Conservation (phyloP, 495 filamentous ascomycete species). For the Penicillium samsonianum region DNA sequence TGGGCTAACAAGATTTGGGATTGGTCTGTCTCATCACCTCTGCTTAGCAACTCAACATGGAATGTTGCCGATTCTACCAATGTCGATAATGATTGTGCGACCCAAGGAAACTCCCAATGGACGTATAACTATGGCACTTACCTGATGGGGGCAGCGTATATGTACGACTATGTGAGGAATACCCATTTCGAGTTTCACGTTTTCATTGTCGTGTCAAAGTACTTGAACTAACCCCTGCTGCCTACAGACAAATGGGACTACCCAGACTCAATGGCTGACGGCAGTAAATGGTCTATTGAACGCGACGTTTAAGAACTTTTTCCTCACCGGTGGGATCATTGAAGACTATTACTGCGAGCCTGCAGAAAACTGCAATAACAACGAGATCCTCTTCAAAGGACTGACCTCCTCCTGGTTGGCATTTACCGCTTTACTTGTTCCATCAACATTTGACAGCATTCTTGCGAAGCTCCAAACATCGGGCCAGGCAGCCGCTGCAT, state of each 20-base stretch:
- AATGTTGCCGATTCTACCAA: slow-evolving; percentile 64
- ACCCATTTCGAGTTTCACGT: neutral
- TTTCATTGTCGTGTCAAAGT: neutral
- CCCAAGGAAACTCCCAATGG: slow-evolving; percentile 63
- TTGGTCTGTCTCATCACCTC: slow-evolving; percentile 57
- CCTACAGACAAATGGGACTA: slow-evolving; percentile 23
- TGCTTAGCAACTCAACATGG: slow-evolving; percentile 50
- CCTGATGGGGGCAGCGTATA: slow-evolving; percentile 67
- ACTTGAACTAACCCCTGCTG: neutral
- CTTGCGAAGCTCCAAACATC: slow-evolving; percentile 66
- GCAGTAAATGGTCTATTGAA: slow-evolving; percentile 57
- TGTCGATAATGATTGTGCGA: slow-evolving; percentile 52
- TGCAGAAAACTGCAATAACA: slow-evolving; percentile 59
- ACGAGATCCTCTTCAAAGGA: slow-evolving; percentile 85
- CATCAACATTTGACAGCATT: slow-evolving; percentile 62
- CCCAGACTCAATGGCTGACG: slow-evolving; percentile 45
- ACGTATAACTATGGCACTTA: slow-evolving; percentile 71
- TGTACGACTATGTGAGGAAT: slow-evolving; percentile 64
- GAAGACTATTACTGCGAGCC: slow-evolving; percentile 69
- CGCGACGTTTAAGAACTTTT: slow-evolving; percentile 41
- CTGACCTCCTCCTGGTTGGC: slow-evolving; percentile 79
- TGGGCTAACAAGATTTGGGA: slow-evolving; percentile 70
- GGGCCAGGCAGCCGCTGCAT: slow-evolving; percentile 65
- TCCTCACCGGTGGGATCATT: slow-evolving; percentile 55
- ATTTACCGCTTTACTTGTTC: slow-evolving; percentile 64